Base-by-base conservation (phyloP, 306 rosid species). In the Acacia confusa region DNA sequence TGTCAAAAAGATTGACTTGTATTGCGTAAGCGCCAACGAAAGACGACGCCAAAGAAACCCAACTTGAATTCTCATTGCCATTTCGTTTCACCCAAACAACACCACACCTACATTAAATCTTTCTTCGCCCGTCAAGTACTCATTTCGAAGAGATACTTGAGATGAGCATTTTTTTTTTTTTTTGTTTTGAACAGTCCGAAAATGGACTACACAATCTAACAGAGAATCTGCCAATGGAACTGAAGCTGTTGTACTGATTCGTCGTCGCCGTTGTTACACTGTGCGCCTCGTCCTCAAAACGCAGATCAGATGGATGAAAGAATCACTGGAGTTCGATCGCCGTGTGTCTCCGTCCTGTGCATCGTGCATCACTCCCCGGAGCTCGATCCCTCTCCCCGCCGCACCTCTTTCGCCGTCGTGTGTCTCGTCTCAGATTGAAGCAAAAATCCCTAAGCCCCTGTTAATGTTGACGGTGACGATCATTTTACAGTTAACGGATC, bases 51-150 rank as follows among this genome's bases (percentile, higher is more conserved):
- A 58, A 75, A 82, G 1, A 55, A 82, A 48, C 36, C 78, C 74
- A 27, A 64, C 82, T 24, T 17, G 61, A 55, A 15, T 65, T 72
- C 87, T 75, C 91, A 85, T 88, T 16, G 79, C 75, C 67, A 45
- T 58, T 47, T 40, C 14, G 32, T 79, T 17, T 78, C n/a, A 22
- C 13, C 48, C 36, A 6, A 47, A 47, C 36, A 8, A 24, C 36
- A 41, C 53, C 20, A 41, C 53, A 2, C 22, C 14, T 41, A 69
- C 19, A 41, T 24, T 69, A 24, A 11, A 20, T 38, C 50, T 38
- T 24, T 9, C 27, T 38, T 68, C 48, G 11, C 17, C 48, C 50
- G 16, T 68, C 44, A 40, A 68, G 27, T 17, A n/a, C 22, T 28
- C 40, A 28, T 7, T 63, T 30, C 11, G 65, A 65, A 65, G 43